Evolutionary conservation across 1,139 yeast species (phyloP).

Genomic region (Kazachstania sp.): DNA sequence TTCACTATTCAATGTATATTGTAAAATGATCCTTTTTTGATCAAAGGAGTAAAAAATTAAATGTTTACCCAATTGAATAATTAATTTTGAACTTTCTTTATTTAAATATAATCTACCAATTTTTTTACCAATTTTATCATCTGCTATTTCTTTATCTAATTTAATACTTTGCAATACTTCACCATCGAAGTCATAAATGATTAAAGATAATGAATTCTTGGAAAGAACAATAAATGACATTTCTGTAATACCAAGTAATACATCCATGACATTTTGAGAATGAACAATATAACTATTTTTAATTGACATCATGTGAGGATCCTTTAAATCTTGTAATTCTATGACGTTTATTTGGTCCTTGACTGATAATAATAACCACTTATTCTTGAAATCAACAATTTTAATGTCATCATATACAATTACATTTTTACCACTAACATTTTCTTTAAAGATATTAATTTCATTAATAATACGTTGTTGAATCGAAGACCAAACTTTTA

Average conservation of each 20-base stretch:
- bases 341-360: constrained; percentile 13
- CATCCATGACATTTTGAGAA: constrained; percentile 6
- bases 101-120: constrained; percentile 18
- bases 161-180: constrained; percentile 21
- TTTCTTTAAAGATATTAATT: constrained; percentile 12
- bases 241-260: constrained; percentile 28
- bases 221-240: constrained; percentile 25
- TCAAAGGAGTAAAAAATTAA: constrained; percentile 28
- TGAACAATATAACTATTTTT: constrained; percentile 6
- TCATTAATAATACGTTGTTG: constrained; percentile 10
- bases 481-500: constrained; percentile 15
- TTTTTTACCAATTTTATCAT: constrained; percentile 4
- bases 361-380: constrained; percentile 19
- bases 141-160: constrained; percentile 12
- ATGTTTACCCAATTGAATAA: constrained; percentile 20
- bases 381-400: constrained; percentile 23
- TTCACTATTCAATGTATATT: constrained; percentile 11
- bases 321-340: constrained; percentile 12
- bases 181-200: constrained; percentile 27
- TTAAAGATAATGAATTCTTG: constrained; percentile 18
- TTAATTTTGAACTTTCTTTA: constrained; percentile 26
- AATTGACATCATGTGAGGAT: not conserved
- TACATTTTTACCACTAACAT: constrained; percentile 1
- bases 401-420: constrained; percentile 11
- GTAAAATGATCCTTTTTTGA: constrained; percentile 21